Percentiles rank a stretch among this genome's conserved stretches.
Conservation (phyloP, 2,329 filamentous ascomycete species). For the Madurella fahalii region DNA sequence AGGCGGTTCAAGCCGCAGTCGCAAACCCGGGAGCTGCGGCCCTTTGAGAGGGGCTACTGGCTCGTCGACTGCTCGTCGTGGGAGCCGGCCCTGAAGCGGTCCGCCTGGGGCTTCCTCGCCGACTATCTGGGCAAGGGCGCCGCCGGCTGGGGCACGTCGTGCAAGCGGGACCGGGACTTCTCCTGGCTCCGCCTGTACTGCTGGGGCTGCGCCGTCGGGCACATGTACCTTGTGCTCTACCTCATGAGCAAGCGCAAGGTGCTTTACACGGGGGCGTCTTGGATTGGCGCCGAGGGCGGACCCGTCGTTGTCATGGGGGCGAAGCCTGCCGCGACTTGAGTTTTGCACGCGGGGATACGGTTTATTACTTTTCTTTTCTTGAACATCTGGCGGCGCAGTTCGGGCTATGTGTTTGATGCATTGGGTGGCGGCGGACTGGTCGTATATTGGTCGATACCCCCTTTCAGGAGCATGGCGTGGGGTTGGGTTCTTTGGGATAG, state of each 20-base stretch:
- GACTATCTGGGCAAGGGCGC: conserved; percentile 56
- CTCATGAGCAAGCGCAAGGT: conserved; percentile 64
- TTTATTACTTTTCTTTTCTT: no score
- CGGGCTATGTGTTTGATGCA: neutral
- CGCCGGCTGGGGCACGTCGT: conserved; percentile 66
- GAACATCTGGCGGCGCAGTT: neutral
- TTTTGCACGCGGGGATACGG: no score
- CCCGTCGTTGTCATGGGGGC: conserved; percentile 44
- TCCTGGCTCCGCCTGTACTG: conserved; percentile 64
- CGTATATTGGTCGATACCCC: neutral
- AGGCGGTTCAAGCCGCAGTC: conserved; percentile 50
- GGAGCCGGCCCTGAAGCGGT: conserved; percentile 43
- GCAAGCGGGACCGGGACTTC: conserved; percentile 42
- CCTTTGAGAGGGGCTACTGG: conserved; percentile 78
- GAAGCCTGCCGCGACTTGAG: conserved; percentile 8
- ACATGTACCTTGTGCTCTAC: conserved; percentile 73
- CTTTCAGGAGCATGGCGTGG: neutral
- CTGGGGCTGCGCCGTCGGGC: conserved; percentile 69
- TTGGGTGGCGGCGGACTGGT: neutral
- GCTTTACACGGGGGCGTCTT: conserved; percentile 53
- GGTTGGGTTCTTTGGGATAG: neutral
- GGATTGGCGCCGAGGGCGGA: conserved; percentile 62
- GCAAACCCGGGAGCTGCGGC: conserved; percentile 46
- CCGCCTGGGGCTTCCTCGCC: conserved; percentile 59
- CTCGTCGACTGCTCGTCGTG: conserved; percentile 55